Conservation (phyloP, 2,329 filamentous ascomycete genomes). For the Beauveria brongniartii region DNA sequence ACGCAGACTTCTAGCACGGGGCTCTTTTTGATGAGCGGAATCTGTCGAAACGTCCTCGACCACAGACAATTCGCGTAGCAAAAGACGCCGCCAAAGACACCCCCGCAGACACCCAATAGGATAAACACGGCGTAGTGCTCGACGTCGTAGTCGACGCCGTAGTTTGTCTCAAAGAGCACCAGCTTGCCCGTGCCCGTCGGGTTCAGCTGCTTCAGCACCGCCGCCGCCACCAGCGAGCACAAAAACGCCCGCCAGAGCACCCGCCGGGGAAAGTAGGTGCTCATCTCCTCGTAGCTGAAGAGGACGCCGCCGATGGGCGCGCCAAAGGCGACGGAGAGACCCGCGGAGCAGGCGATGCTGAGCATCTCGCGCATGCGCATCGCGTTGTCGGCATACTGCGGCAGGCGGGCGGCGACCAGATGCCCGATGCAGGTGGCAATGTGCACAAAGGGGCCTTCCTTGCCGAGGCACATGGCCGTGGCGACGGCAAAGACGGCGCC, state of each 20-base stretch:
- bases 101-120: constrained; percentile 77
- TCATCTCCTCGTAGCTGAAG: constrained; percentile 91
- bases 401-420: constrained; percentile 69
- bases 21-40: constrained; percentile 53
- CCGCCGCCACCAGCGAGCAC: constrained; percentile 98
- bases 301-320: constrained; percentile 90
- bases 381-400: constrained; percentile 75
- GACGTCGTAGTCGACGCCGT: constrained; percentile 83
- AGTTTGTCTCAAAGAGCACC: constrained; percentile 91
- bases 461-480: constrained; percentile 93
- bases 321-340: constrained; percentile 90
- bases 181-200: constrained; percentile 94
- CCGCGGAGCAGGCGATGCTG: constrained; percentile 83
- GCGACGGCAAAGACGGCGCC: constrained; percentile 87
- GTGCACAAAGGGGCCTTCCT: constrained; percentile 91
- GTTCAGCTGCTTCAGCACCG: constrained; percentile 85
- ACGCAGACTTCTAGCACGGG: constrained; percentile 72
- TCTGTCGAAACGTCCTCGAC: constrained; percentile 60
- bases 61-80: constrained; percentile 91
- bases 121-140: constrained; percentile 89
- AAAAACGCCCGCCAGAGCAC: constrained; percentile 99
- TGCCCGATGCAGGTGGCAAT: constrained; percentile 97
- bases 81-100: constrained; percentile 86
- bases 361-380: constrained; percentile 89
- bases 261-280: constrained; percentile 97